Evolutionary conservation across 495 filamentous ascomycete genomes (phyloP), one percentile per base, ranked within the genome.

Genomic region (Diplogelasinospora grovesii): DNA sequence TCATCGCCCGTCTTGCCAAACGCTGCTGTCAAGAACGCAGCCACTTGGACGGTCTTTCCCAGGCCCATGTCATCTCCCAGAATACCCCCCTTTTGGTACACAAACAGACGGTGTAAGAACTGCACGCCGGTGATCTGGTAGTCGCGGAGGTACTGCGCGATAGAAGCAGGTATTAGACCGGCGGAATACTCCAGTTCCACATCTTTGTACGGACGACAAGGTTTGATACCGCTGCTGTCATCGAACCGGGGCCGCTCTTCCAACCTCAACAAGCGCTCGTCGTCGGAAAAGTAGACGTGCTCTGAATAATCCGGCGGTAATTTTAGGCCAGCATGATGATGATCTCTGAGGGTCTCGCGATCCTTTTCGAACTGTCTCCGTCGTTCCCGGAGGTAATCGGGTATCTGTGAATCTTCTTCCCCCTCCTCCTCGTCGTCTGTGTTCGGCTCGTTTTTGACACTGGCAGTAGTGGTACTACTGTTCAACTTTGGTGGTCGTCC

Each of bases 11-110:
- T 95, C 63, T 97, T 97, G 1, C 90, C 93, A 57, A 95, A 98
- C 5, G 87, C 88, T 6, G 81, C 89, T 0, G 87, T 89, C 23
- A 98, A 71, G 50, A 97, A 98, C 0, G 90, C 86, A 44, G 92
- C 93, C 20, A 98, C 88, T 61, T 98, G 92, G 10, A 98, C 86
- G 0, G 92, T 98, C 60, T 98, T 98, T 0, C 92, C 92, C 22
- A 98, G 63, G 22, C 92, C 92, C 92, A 98, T 98, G 54, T 98
- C 92, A 60, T 98, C 92, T 1, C 93, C 77, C 2, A 98, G 70
- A 16, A 98, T 83, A 4, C 86, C 89, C 3, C 93, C 92, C 42
- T 81, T 85, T 45, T 97, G 93, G 52, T 86, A 92, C 13, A 96
- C 83, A 52, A 98, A 98, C 22, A 82, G 66, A 44, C 87, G 75